Evolutionary conservation across 139 green algal species (phyloP), one percentile per base, ranked within the genome.

Genomic region (Micromonas pusilla): DNA sequence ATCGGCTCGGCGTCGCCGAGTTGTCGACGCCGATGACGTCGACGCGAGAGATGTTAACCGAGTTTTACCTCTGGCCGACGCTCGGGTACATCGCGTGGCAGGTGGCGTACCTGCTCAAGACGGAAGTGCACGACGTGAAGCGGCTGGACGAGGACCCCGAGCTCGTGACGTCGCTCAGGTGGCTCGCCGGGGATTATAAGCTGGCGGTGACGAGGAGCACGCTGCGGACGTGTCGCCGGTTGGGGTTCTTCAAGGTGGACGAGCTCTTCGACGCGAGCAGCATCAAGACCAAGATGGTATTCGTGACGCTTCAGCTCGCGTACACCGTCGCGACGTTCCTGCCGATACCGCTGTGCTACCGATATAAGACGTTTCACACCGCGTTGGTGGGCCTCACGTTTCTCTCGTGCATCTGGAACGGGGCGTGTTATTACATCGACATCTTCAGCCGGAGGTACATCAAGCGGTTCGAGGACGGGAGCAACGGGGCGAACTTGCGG

Each of bases 381-480:
- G n/a, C 62, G 28, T 9, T 73, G 31, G 62, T 80, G 37, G 16
- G 26, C 6, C 1, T 72, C 2, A 23, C 19, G 31, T 73, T 73
- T 62, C 9, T 21, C 34, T 62, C 30, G 20, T 80, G 34, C 74
- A 52, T 80, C 21, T 72, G 31, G 39, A 80, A 80, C 74, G 74
- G 74, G 9, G 74, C 74, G 9, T 23, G 16, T 19, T 80, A 80
- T 52, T 80, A 80, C 60, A 66, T 80, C 38, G 74, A 80, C 16
- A 52, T 80, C 23, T 80, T 73, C 37, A 37, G 23, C 26, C 26
- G 30, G 19, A 57, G 62, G 1, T 80, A 80, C 60, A 25, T 33
- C 5, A 34, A 78, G 52, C 16, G 13, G 60, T 68, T 36, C 60
- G 60, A 32, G 13, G 60, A 68, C 45, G 45, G 45, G 9, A 57